These are phyloP conservation scores for Cyberlindnera sargentensis DNA, from an alignment of 805 yeast genomes.

Conservation along the genomic window DNA sequence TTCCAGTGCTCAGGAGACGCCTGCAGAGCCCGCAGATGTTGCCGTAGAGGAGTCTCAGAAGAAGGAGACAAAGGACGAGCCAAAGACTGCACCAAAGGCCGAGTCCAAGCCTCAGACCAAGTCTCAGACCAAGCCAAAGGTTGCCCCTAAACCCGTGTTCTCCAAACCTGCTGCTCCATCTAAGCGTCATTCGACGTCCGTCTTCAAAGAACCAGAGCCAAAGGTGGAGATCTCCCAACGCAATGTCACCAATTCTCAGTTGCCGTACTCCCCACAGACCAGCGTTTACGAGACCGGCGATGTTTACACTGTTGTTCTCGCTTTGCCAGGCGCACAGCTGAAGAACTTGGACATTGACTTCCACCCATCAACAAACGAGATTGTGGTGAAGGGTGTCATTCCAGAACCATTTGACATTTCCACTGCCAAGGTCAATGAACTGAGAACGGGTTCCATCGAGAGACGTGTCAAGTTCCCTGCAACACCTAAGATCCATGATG, in stretches of 20 bases:
- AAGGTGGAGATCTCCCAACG: constrained; percentile 22
- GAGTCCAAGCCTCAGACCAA: too few relatives aligned
- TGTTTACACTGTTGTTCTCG: constrained; percentile 40
- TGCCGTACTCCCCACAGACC: constrained; percentile 52
- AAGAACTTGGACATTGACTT: constrained; percentile 48
- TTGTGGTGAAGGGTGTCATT: constrained; percentile 43
- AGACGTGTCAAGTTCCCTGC: constrained; percentile 51
- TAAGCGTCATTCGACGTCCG: constrained; percentile 20
- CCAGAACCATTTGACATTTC: constrained; percentile 16
- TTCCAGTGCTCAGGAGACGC: background rate
- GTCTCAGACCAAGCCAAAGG: background rate
- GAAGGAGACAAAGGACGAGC: constrained; percentile 4
- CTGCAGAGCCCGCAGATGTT: background rate
- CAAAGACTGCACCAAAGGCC: constrained; percentile 1
- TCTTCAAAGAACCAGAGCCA: constrained; percentile 20
- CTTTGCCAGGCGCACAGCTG: constrained; percentile 54
- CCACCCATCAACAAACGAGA: constrained; percentile 50
- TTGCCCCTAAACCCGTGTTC: background rate
- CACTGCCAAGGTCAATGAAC: constrained; percentile 42
- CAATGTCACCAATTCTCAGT: constrained; percentile 22
- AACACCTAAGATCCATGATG: constrained; percentile 45
- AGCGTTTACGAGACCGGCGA: constrained; percentile 48
- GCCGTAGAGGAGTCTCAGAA: background rate
- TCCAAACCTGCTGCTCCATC: background rate
- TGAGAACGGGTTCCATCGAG: constrained; percentile 50